A percentile compares a stretch with the other conserved stretches of the same genome.
These are phyloP conservation scores for Hygrophila difformis DNA, from an alignment of 257 asterid species.

Conservation along the genomic window DNA sequence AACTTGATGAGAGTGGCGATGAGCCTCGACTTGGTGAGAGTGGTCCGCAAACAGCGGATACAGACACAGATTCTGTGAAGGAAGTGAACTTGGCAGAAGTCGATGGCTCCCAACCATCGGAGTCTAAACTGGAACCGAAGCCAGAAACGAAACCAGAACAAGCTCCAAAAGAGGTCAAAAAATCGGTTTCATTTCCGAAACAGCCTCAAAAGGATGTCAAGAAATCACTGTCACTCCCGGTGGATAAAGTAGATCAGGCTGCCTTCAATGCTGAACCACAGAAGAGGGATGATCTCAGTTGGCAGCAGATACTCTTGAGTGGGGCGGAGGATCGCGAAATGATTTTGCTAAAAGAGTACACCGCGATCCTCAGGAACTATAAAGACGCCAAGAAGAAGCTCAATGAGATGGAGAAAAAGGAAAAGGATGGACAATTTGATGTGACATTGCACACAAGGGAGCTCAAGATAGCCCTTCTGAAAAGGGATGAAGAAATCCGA, in stretches of 20 bases:
- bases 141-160: constrained; percentile 7
- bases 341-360: constrained; percentile 40
- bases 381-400: constrained; percentile 40
- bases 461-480: constrained; percentile 21
- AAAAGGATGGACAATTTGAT: constrained; percentile 32
- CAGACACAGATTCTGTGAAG: too few relatives aligned
- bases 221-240: constrained; percentile 1
- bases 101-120: too few relatives aligned
- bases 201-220: constrained; percentile 7
- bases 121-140: too few relatives aligned
- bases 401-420: constrained; percentile 31
- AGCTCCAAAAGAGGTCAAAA: constrained; percentile 1
- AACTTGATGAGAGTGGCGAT: too few relatives aligned
- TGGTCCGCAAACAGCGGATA: too few relatives aligned
- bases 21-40: too few relatives aligned
- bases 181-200: constrained; percentile 7
- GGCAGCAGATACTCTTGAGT: constrained; percentile 44
- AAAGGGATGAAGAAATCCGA: constrained; percentile 65
- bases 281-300: constrained; percentile 28
- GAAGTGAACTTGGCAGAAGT: too few relatives aligned
- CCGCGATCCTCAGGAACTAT: constrained; percentile 35
- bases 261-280: constrained; percentile 7
- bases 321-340: constrained; percentile 51
- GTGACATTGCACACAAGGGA: constrained; percentile 27
- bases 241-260: constrained; percentile 3